Evolutionary conservation across 169 alveolate species (phyloP).

Genomic region (Eimeria maxima): DNA sequence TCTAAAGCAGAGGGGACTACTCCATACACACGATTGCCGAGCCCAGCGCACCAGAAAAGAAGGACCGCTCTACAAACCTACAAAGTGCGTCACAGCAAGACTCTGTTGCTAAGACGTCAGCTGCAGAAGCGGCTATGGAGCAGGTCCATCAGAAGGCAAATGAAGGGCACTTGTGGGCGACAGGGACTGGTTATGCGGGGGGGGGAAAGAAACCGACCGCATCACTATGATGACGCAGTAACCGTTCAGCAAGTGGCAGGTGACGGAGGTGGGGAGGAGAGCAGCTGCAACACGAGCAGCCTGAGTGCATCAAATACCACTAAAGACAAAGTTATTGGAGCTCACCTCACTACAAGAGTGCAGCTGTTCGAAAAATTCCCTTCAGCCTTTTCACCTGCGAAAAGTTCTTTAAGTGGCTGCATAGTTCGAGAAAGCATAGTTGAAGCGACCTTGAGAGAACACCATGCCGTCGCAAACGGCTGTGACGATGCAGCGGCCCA

Average conservation of each 20-base stretch:
- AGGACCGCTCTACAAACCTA: background rate
- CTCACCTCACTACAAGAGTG: background rate
- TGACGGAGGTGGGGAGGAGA: background rate
- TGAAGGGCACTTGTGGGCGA: background rate
- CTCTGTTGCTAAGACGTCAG: background rate
- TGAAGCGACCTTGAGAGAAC: background rate
- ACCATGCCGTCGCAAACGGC: background rate
- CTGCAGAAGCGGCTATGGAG: constrained; percentile 2
- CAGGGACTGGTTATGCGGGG: background rate
- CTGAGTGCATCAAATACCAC: background rate
- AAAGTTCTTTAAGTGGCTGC: background rate
- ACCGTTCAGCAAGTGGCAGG: background rate
- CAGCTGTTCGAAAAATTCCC: background rate
- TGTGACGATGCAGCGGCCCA: background rate
- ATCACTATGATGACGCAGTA: background rate
- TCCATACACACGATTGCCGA: background rate
- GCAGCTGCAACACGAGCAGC: background rate
- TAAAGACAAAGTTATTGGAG: background rate
- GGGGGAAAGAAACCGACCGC: background rate
- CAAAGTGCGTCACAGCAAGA: background rate
- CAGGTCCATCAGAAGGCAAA: background rate
- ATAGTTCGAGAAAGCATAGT: background rate
- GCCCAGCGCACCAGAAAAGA: background rate
- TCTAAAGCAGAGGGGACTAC: background rate
- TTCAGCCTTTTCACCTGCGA: background rate